A percentile compares a stretch with the other conserved stretches of the same genome.
phyloP scores from a whole-genome alignment of 2,329 filamentous ascomycete species.

The Alternaria sp. region DNA sequence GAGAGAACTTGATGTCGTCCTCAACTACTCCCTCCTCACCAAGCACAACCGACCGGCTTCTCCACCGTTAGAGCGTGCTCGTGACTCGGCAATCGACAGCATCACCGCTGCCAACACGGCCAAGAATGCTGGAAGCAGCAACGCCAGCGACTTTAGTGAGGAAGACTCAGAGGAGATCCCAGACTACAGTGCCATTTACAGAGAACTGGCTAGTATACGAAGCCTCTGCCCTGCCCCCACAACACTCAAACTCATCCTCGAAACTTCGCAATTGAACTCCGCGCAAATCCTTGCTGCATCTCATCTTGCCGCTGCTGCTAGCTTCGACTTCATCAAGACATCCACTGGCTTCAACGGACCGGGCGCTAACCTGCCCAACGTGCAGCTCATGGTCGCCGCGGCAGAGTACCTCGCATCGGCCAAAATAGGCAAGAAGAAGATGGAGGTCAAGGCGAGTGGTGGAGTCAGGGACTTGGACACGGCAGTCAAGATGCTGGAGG shows the following conservation, averaged over 20 bases:
- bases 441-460: constrained; percentile 65
- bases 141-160: constrained; percentile 6
- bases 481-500: constrained; percentile 61
- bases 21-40: constrained; percentile 60
- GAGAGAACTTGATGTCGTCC: constrained; percentile 64
- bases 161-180: constrained; percentile 34
- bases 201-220: constrained; percentile 60
- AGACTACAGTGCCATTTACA: constrained; percentile 58
- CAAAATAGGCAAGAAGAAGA: constrained; percentile 38
- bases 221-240: constrained; percentile 53
- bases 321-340: constrained; percentile 66
- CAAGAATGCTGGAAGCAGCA: constrained; percentile 23
- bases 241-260: constrained; percentile 63
- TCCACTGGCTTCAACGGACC: constrained; percentile 64
- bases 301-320: constrained; percentile 59
- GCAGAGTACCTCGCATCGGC: constrained; percentile 52
- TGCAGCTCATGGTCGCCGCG: constrained; percentile 60
- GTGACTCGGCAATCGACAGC: constrained; percentile 41
- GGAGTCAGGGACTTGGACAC: constrained; percentile 60
- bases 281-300: constrained; percentile 61
- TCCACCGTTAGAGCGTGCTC: constrained; percentile 9
- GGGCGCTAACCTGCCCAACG: constrained; percentile 60
- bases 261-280: constrained; percentile 59
- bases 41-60: constrained; percentile 27
- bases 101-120: constrained; percentile 43